phyloP scores from a whole-genome alignment of 495 filamentous ascomycete species.

The Baudoinia panamericana region DNA sequence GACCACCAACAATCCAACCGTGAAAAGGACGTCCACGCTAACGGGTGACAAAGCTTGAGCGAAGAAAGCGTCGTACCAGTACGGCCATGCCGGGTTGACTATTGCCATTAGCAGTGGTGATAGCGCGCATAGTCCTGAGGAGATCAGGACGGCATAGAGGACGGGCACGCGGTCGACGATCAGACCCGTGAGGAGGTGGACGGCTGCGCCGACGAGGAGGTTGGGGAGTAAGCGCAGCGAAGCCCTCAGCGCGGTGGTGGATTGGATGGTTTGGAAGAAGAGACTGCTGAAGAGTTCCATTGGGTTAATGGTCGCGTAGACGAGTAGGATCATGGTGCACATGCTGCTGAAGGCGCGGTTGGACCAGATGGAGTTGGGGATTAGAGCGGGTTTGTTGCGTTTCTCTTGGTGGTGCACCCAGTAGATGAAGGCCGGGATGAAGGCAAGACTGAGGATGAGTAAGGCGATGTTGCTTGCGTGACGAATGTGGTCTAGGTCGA shows the following conservation, averaged over 20 bases:
- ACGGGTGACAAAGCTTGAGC: slow-evolving; percentile 19
- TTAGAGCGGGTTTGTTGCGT: slow-evolving; percentile 34
- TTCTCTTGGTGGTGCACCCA: slow-evolving; percentile 38
- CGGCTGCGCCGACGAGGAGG: slow-evolving; percentile 9
- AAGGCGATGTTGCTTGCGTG: slow-evolving; percentile 31
- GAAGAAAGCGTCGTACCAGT: slow-evolving; percentile 24
- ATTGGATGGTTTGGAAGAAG: slow-evolving; percentile 23
- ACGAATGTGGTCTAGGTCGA: slow-evolving; percentile 24
- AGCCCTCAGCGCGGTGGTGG: slow-evolving; percentile 7
- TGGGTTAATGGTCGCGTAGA: slow-evolving; percentile 36
- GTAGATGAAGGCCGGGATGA: slow-evolving; percentile 34
- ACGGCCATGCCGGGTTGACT: slow-evolving; percentile 21
- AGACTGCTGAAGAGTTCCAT: slow-evolving; percentile 38
- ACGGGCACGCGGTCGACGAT: slow-evolving; percentile 18
- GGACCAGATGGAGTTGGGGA: slow-evolving; percentile 44
- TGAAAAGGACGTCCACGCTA: slow-evolving; percentile 20
- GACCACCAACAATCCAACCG: slow-evolving; percentile 21
- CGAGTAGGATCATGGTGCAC: slow-evolving; percentile 40
- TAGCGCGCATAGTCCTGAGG: slow-evolving; percentile 8
- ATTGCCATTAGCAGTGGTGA: slow-evolving; percentile 24
- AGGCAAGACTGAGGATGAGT: slow-evolving; percentile 27
- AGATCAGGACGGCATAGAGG: slow-evolving; percentile 12
- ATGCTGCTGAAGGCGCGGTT: slow-evolving; percentile 37
- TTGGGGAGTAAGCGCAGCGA: slow-evolving; percentile 22
- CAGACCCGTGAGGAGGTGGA: slow-evolving; percentile 20